phyloP scores from a whole-genome alignment of 1,284 basidiomycete species.

The Cutaneotrichosporon sp. region DNA sequence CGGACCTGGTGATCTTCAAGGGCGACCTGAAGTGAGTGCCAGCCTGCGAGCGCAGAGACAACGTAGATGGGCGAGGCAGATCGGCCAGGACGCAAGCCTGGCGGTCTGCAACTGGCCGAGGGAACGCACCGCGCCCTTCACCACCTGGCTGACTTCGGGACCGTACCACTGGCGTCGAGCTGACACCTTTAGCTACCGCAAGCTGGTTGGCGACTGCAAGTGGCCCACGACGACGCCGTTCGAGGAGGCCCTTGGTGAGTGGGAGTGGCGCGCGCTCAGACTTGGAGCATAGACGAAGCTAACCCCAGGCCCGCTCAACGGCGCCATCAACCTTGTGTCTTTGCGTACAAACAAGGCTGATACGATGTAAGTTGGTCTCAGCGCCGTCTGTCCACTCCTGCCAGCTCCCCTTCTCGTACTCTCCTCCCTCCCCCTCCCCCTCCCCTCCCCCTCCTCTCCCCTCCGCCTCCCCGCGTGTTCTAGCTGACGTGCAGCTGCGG shows the following conservation, averaged over 20 bases:
- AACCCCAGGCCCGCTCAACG: slow-evolving; percentile 69
- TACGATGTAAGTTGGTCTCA: slow-evolving; percentile 65
- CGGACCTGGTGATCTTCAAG: slow-evolving; percentile 89
- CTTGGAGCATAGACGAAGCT: no score
- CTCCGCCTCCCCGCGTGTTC: no score
- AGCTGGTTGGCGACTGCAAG: slow-evolving; percentile 81
- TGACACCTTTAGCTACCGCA: slow-evolving; percentile 62
- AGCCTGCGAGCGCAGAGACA: no score
- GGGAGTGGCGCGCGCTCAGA: no score
- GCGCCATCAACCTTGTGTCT: slow-evolving; percentile 77
- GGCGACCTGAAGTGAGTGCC: slow-evolving; percentile 80
- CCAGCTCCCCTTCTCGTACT: no score
- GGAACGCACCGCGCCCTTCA: no score
- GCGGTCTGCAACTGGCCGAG: no score
- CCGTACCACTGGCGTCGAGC: no score
- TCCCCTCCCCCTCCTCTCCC: not conserved
- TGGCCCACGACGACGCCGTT: slow-evolving; percentile 88
- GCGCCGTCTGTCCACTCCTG: no score
- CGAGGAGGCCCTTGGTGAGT: slow-evolving; percentile 69
- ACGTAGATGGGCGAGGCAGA: no score
- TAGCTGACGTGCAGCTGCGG: slow-evolving; percentile 38
- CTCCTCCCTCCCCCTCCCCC: not conserved
- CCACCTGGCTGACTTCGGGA: no score
- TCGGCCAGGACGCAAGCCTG: no score
- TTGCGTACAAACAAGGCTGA: slow-evolving; percentile 96